Percentiles rank a stretch among this genome's conserved stretches.
These are phyloP conservation scores for Talaromyces sp. DNA, from an alignment of 2,329 filamentous ascomycete species.

Conservation along the genomic window DNA sequence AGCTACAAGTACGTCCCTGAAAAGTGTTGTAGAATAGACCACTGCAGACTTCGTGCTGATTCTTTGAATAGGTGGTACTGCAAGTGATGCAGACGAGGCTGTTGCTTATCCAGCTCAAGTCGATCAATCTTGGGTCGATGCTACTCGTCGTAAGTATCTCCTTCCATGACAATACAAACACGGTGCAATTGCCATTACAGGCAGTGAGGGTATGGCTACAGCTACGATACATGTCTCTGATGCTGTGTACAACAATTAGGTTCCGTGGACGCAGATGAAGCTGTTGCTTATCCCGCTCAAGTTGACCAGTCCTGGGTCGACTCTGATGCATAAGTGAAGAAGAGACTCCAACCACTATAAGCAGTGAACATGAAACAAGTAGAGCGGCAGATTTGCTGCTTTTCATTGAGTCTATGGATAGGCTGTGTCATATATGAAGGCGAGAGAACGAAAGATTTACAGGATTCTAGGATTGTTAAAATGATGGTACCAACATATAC, in stretches of 20 bases:
- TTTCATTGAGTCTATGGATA: not conserved
- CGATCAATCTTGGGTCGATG: not conserved
- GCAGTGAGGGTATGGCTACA: not conserved
- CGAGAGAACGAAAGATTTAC: not conserved
- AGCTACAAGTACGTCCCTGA: not conserved
- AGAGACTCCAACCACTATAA: not conserved
- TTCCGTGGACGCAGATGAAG: not conserved
- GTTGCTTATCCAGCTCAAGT: not conserved
- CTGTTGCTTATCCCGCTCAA: not conserved
- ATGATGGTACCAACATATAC: not conserved
- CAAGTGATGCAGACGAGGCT: not conserved
- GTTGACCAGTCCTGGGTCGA: not conserved
- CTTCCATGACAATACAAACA: not conserved
- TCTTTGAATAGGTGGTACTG: not conserved
- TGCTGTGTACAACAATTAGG: not conserved
- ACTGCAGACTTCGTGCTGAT: too few relatives aligned
- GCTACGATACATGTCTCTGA: not conserved
- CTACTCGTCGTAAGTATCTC: not conserved
- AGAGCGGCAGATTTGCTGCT: not conserved
- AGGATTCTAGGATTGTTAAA: not conserved
- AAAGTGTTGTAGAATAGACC: not conserved
- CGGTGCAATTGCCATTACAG: not conserved
- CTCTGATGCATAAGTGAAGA: not conserved
- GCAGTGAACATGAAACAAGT: not conserved
- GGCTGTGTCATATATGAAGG: not conserved